A percentile compares a stretch with the other conserved stretches of the same genome.
Conservation (phyloP, 768 basidiomycete genomes). For the Fomitopsis pulvina region DNA sequence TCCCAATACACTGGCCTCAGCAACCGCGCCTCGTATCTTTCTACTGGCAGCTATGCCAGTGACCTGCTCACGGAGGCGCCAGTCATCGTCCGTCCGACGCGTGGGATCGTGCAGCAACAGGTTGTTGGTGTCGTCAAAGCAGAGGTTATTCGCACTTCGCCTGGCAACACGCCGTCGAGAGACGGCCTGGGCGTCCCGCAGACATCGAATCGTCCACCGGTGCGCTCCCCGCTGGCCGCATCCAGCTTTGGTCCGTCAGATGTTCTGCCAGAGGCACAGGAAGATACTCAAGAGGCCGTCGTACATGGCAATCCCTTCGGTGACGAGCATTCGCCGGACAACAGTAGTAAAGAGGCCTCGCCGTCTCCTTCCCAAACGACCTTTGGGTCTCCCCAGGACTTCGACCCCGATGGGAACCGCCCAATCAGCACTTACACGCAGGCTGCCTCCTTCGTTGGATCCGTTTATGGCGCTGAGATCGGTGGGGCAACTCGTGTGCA, state of each 20-base stretch:
- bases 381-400: constrained; percentile 23
- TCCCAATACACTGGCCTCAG: constrained; percentile 54
- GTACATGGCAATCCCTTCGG: constrained; percentile 50
- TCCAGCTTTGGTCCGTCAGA: constrained; percentile 70
- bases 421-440: constrained; percentile 62
- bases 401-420: constrained; percentile 31
- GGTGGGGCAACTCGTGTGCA: constrained; percentile 65
- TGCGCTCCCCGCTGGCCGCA: constrained; percentile 50
- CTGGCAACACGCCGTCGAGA: constrained; percentile 28
- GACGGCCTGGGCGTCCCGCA: constrained; percentile 31
- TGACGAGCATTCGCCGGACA: constrained; percentile 43
- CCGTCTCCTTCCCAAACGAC: constrained; percentile 29
- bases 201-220: constrained; percentile 34
- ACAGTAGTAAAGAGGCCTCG: constrained; percentile 23
- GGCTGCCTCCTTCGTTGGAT: constrained; percentile 32
- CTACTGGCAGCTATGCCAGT: constrained; percentile 68
- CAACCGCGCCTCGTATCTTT: constrained; percentile 60
- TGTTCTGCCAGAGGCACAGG: constrained; percentile 42
- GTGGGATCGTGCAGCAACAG: constrained; percentile 45
- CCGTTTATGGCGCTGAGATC: constrained; percentile 41
- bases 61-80: constrained; percentile 79
- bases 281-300: constrained; percentile 24
- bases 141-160: constrained; percentile 61
- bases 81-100: constrained; percentile 70
- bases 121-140: constrained; percentile 75